phyloP scores from a whole-genome alignment of 352 stramenopile species.

The Globisporangium polare region DNA sequence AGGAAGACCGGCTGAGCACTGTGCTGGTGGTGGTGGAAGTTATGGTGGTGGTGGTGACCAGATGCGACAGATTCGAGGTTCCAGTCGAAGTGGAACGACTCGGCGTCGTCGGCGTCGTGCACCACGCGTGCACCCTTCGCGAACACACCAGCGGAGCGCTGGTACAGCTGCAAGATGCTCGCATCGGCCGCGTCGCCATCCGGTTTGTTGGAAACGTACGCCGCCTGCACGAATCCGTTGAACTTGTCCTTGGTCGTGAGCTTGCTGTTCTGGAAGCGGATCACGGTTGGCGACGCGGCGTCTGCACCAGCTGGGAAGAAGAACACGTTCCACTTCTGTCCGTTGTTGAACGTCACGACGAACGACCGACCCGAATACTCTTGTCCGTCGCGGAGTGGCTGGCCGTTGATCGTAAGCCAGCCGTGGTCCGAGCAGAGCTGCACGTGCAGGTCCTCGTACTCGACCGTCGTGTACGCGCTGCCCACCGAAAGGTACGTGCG shows the following conservation, averaged over 20 bases:
- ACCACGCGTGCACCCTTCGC: slow-evolving; percentile 22
- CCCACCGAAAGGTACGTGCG: slow-evolving; percentile 63
- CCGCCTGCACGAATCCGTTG: slow-evolving; percentile 59
- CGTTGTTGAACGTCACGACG: slow-evolving; percentile 70
- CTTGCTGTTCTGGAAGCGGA: slow-evolving; percentile 38
- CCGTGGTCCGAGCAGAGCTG: slow-evolving; percentile 59
- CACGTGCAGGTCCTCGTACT: slow-evolving; percentile 66
- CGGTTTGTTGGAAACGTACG: slow-evolving; percentile 51
- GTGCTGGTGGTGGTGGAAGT: neutral
- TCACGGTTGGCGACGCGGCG: slow-evolving; percentile 9
- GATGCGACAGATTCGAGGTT: slow-evolving; percentile 19
- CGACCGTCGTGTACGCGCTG: slow-evolving; percentile 73
- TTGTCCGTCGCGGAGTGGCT: slow-evolving; percentile 27
- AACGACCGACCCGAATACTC: slow-evolving; percentile 42
- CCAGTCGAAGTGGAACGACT: slow-evolving; percentile 66
- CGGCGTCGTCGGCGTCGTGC: slow-evolving; percentile 20
- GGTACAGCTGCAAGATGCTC: slow-evolving; percentile 57
- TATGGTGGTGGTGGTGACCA: no score
- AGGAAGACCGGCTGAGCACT: slow-evolving; percentile 26
- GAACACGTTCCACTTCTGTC: slow-evolving; percentile 68
- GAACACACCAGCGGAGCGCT: slow-evolving; percentile 52
- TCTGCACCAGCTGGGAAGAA: slow-evolving; percentile 33
- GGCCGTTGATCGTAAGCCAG: slow-evolving; percentile 55
- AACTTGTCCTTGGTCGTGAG: slow-evolving; percentile 53
- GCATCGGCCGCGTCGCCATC: slow-evolving; percentile 15